These are phyloP conservation scores for Nakazawaea peltata DNA, from an alignment of 805 yeast genomes.

Conservation along the genomic window DNA sequence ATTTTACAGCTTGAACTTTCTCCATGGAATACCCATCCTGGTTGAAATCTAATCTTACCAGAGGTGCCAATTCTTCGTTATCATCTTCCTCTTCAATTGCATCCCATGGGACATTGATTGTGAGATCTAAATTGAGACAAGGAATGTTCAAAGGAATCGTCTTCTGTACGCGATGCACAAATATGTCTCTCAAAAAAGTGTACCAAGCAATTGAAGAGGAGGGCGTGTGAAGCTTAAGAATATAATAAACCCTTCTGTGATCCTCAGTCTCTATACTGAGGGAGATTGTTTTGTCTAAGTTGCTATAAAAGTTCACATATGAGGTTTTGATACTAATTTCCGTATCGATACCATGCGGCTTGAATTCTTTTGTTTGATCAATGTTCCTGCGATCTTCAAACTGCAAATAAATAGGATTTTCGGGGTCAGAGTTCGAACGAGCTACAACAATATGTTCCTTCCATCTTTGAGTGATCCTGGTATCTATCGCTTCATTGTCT, in stretches of 20 bases:
- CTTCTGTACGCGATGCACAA: constrained; percentile 27
- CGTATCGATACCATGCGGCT: constrained; percentile 9
- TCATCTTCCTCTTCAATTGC: constrained; percentile 9
- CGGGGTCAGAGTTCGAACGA: constrained; percentile 45
- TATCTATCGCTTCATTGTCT: constrained; percentile 43
- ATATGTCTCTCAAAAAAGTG: constrained; percentile 40
- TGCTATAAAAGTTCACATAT: constrained; percentile 48
- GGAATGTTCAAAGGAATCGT: constrained; percentile 34
- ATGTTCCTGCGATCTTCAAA: constrained; percentile 44
- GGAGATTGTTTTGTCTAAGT: constrained; percentile 63
- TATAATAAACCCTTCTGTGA: constrained; percentile 24
- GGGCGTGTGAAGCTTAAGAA: constrained; percentile 47
- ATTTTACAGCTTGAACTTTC: constrained; percentile 24
- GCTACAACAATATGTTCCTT: constrained; percentile 70
- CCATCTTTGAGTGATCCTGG: constrained; percentile 66
- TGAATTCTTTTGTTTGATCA: constrained; percentile 6
- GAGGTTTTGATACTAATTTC: constrained; percentile 11
- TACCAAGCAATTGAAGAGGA: constrained; percentile 57
- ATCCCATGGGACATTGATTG: constrained; percentile 36
- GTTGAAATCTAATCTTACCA: too few species aligned
- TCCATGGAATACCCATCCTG: constrained; percentile 19
- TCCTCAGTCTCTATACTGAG: constrained; percentile 22
- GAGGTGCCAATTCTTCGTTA: neutral
- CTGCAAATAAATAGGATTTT: constrained; percentile 52
- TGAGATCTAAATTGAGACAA: constrained; percentile 33